Conservation (phyloP, 2,329 filamentous ascomycete species). For the Exophiala sp. region DNA sequence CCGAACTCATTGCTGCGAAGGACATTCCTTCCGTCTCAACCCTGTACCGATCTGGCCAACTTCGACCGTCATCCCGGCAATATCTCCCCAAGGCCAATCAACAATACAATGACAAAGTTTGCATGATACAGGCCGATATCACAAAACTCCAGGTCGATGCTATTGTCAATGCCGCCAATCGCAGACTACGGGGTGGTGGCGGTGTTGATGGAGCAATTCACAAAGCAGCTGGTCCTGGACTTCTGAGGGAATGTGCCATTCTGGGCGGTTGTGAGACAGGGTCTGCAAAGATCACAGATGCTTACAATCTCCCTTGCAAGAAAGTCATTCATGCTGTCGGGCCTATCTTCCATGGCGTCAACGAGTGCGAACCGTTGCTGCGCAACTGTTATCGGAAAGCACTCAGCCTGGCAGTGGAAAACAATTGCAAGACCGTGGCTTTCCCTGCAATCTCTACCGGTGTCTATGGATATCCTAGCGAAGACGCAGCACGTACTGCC, state of each 20-base stretch:
- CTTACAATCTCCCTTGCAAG: slow-evolving; percentile 66
- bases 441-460: slow-evolving; percentile 85
- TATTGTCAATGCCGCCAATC: slow-evolving; percentile 91
- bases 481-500: slow-evolving; percentile 66
- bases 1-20: slow-evolving; percentile 23
- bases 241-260: slow-evolving; percentile 64
- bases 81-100: slow-evolving; percentile 40
- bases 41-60: slow-evolving; percentile 58
- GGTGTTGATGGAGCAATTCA: slow-evolving; percentile 90
- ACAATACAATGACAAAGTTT: slow-evolving; percentile 63
- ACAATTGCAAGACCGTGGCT: slow-evolving; percentile 64
- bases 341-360: slow-evolving; percentile 59
- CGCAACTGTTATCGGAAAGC: slow-evolving; percentile 64
- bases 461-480: slow-evolving; percentile 77
- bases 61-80: slow-evolving; percentile 32
- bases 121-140: slow-evolving; percentile 69
- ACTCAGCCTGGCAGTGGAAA: slow-evolving; percentile 64
- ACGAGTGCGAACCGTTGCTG: slow-evolving; percentile 40
- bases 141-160: slow-evolving; percentile 70
- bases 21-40: slow-evolving; percentile 44
- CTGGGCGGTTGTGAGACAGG: slow-evolving; percentile 72
- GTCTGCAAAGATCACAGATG: slow-evolving; percentile 72
- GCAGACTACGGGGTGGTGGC: slow-evolving; percentile 71
- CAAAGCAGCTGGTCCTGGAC: slow-evolving; percentile 63
- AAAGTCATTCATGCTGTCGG: slow-evolving; percentile 89